These are phyloP conservation scores for Wickerhamiella galacta DNA, from an alignment of 805 yeast species.

Conservation along the genomic window DNA sequence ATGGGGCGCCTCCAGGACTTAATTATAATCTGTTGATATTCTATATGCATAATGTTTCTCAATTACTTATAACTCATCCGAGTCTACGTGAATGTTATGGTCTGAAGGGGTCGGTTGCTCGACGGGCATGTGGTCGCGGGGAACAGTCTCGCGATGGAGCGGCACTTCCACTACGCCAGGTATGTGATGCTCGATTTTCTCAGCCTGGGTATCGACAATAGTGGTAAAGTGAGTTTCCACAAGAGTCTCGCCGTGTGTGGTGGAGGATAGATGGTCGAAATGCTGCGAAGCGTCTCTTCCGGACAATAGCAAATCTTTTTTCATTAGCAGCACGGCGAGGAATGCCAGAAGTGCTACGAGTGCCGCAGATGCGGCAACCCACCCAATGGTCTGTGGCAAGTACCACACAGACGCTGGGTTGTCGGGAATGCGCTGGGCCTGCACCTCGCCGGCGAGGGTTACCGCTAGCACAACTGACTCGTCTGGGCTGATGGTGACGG, in stretches of 20 bases:
- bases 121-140: no score
- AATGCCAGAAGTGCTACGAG: constrained; percentile 7
- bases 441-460: constrained; percentile 14
- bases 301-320: not conserved
- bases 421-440: not conserved
- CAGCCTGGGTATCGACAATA: not conserved
- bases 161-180: not conserved
- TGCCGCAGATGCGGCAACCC: constrained; percentile 9
- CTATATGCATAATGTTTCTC: no score
- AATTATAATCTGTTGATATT: no score
- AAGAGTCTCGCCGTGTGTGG: not conserved
- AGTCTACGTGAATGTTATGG: no score
- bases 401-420: not conserved
- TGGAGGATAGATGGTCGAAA: no score
- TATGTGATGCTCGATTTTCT: not conserved
- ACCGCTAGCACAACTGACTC: constrained; percentile 10
- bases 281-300: not conserved
- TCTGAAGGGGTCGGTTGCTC: no score
- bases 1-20: no score
- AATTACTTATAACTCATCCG: no score
- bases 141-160: no score
- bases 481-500: constrained; percentile 8
- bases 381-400: constrained; percentile 6
- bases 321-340: not conserved
- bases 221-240: not conserved